Evolutionary conservation across 306 rosid species (phyloP), one percentile per base, ranked within the genome.

Genomic region (Castanea sativa): DNA sequence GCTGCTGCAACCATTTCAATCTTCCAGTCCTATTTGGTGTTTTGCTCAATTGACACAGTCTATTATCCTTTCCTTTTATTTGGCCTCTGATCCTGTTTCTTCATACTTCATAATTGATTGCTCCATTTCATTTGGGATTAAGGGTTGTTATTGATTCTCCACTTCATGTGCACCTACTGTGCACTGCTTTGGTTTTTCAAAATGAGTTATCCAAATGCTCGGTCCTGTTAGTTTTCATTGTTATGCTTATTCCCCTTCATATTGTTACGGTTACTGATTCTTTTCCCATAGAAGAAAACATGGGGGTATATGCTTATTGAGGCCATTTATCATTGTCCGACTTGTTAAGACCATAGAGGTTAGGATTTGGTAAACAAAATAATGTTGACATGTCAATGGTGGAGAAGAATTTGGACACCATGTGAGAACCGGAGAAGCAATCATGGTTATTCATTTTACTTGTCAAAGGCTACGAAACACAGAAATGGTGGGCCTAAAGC

Each of bases 1-100:
- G 91, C 61, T 75, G 72, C 78, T 14, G 72, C 51, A 53, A 16
- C 68, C n/a, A 23, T 27, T 45, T 35, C 79, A 38, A 56, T 74
- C 83, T 59, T 52, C 52, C 30, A 23, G 60, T 55, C 38, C 58
- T 67, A 73, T 43, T 51, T 30, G 71, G 85, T 73, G 76, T 57
- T 11, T 69, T 74, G 52, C 65, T 76, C 69, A n/a, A 75, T 75
- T 70, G 41, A 49, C 11, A 23, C 18, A 53, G 45, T 43, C 13
- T 59, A 14, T 21, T 52, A 63, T 29, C 63, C 27, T 21, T 32
- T 14, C 55, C 69, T 21, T 58, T 81, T 13, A 51, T 76, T 15
- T 65, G 15, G 65, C 81, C 69, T 73, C 33, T 58, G 30, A 4
- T 75, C 45, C 55, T 14, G 76, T 53, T 69, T 68, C 69, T 69